Evolutionary conservation across 1,139 yeast species (phyloP), one percentile per base, ranked within the genome.

Genomic region (Lodderomyces theae): DNA sequence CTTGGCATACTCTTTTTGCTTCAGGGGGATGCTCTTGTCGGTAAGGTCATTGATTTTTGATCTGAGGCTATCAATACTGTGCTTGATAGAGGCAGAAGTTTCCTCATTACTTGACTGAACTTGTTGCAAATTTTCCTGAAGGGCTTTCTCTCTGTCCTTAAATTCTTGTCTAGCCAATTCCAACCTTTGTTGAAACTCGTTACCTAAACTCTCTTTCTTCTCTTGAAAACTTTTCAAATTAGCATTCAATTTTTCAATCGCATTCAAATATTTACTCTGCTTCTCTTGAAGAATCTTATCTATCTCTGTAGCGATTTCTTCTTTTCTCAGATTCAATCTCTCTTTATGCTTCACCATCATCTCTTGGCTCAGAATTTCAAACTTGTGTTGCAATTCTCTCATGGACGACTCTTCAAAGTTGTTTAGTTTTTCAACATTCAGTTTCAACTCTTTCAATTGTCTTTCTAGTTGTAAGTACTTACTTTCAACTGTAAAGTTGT

Each of bases 401-500:
- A 57, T 52, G 17, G 69, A 58, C 13, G 55, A 58, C 11, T 45
- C 43, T 42, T 63, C 65, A 39, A 58, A 63, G 1, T 47, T 50
- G n/a, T 50, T 48, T 16, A 68, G 48, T 31, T 68, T 69, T 2
- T 61, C 64, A 2, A 66, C 53, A 35, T 61, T 61, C 33, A 57
- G 61, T 18, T 58, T 49, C n/a, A 58, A 33, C 2, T 49, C 42
- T 4, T 42, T 42, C 10, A 59, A 44, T 23, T 56, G 48, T 26
- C 52, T 50, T 37, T 58, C 56, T 21, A 62, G 47, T 18, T 51
- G 51, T 11, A 58, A 42, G 15, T 58, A 58, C 16, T 64, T 58
- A 39, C 64, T 69, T 12, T 67, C 69, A 8, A 72, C 49, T 40
- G 70, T 74, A 52, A 66, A 69, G 42, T 66, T 56, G 34, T 66